Evolutionary conservation across 805 yeast genomes (phyloP), one percentile per base, ranked within the genome.

Genomic region (Phaffomyces antillensis): DNA sequence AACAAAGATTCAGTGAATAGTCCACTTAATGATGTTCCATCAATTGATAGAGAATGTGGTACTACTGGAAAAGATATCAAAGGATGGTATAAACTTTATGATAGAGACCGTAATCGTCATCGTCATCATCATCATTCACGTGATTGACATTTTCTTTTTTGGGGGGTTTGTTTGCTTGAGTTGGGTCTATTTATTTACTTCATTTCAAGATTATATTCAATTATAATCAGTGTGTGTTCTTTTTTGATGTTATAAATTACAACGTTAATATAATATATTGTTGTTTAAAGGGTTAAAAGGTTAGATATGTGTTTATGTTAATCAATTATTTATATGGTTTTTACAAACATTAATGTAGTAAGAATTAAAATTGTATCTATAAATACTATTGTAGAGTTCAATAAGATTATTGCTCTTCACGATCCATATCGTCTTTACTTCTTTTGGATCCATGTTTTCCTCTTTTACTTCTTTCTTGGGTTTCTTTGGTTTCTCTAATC

Each of bases 401-500:
- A 9, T 26, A 2, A 9, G 10, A 20, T 40, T 36, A 43, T 33
- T 52, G 54, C 33, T 56, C 59, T 40, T 54, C 59, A 37, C 59
- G 53, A 40, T 56, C 60, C 40, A 39, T 49, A 43, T 56, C 58
- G 37, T 55, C 58, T 36, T 50, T 51, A 17, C 41, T 51, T 26
- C 30, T 26, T 26, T 26, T 26, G 2, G 30, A 26, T 11, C 30
- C 30, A 41, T 51, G 49, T 38, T 46, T 49, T 5, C 54, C 51
- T 42, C 44, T 52, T 30, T 44, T 50, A 3, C 24, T 46, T 17
- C 36, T 9, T 17, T 34, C 63, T 39, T 61, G 64, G 44, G 56
- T 58, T 40, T 57, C 58, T 46, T 60, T 63, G 0, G 64, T 56
- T 45, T 62, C 59, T 43, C 59, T 80, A 42, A 89, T 86, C 13